Base-by-base conservation (phyloP, 345 rosid genomes). In the Noccaea bulbosa region DNA sequence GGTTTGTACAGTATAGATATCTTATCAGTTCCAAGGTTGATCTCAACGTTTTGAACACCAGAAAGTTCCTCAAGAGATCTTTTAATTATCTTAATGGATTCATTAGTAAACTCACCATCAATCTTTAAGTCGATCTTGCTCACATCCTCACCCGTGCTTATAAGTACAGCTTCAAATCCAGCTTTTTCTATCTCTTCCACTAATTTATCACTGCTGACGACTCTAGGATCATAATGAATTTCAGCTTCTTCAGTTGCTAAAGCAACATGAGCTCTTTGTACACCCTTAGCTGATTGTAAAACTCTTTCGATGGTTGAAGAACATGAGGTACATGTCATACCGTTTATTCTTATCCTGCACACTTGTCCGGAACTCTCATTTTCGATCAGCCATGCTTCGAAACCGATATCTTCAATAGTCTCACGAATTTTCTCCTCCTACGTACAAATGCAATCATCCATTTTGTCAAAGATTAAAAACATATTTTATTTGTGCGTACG, bases 241-340 rank as follows among this genome's bases (percentile, higher is more conserved):
- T 91, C 87, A 5, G 93, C 98, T 82, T 91, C 97, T 80, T 91
- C 98, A 1, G 90, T 89, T 17, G 96, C 97, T 45, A 93, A 80
- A 16, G 97, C 97, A 2, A 91, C 97, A 56, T 75, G 91, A 22
- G 87, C 94, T 56, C 80, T 87, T 27, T 70, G 83, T 1, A 93
- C 97, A 5, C 97, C 98, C 27, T 38, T 62, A 70, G 84, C 62
- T 4, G 82, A 75, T 39, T 39, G 43, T 51, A 32, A 38, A 66
- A 82, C 88, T 51, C 83, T 65, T 77, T 93, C 98, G 8, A 86
- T 77, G 4, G 94, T 81, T 44, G 94, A 71, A 41, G 93, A 87
- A 80, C 97, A 93, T 3, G 96, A 79, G 14, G 94, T 82, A 80
- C 98, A 89, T 11, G 92, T 87, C 97, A 93, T 93, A 76, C 98